Conservation (phyloP, 164 flowering plant species). For the Chimonanthus praecox region DNA sequence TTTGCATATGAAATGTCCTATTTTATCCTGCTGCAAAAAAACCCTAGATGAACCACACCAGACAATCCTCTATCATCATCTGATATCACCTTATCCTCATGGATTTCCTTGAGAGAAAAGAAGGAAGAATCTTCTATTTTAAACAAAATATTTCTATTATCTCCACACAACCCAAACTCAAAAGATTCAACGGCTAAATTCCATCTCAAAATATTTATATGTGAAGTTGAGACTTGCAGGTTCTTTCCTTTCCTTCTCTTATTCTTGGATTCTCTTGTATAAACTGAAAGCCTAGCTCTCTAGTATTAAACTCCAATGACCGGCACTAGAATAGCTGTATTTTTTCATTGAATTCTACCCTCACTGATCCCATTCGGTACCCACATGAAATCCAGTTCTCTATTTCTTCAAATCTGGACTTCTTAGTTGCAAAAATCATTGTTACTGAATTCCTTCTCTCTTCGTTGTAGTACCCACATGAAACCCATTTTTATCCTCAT, state of each 20-base stretch:
- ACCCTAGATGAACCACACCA: no score
- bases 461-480: background rate
- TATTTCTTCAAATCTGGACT: background rate
- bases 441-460: background rate
- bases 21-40: no score
- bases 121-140: no score
- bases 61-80: no score
- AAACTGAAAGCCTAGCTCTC: no score
- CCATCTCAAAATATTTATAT: background rate
- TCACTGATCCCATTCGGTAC: constrained; percentile 1
- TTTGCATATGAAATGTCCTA: no score
- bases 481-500: background rate
- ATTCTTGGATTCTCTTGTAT: no score
- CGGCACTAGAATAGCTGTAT: no score
- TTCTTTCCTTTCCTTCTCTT: background rate
- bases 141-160: no score
- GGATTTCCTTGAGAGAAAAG: no score
- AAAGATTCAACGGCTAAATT: background rate
- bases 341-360: background rate
- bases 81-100: no score
- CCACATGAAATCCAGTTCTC: background rate
- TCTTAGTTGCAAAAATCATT: background rate
- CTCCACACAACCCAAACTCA: background rate
- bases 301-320: no score
- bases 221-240: background rate